These are phyloP conservation scores for Aspergillus vadensis DNA, from an alignment of 2,329 filamentous ascomycete genomes.

Conservation along the genomic window DNA sequence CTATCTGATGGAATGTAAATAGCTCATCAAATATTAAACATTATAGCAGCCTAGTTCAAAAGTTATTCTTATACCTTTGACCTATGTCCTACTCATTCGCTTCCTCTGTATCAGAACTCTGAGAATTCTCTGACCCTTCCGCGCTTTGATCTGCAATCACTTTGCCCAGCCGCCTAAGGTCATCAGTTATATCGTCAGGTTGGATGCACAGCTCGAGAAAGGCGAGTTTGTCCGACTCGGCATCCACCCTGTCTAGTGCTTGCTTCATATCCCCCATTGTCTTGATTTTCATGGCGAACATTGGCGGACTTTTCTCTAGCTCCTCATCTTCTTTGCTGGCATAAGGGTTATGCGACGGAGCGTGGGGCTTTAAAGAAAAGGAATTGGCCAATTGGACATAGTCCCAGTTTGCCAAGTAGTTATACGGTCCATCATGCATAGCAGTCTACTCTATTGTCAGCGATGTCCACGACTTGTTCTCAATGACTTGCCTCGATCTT, in stretches of 20 bases:
- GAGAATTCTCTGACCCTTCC: neutral
- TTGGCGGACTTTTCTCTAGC: neutral
- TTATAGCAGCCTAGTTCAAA: too few species aligned
- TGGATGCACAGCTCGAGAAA: slow-evolving; percentile 15
- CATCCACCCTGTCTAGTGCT: neutral
- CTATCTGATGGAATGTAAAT: too few species aligned
- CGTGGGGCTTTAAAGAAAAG: neutral
- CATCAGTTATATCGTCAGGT: slow-evolving; percentile 9
- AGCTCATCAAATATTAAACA: too few species aligned
- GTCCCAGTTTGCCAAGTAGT: slow-evolving; percentile 16
- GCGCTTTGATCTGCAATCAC: neutral
- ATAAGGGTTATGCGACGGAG: slow-evolving; percentile 3
- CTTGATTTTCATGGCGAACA: slow-evolving; percentile 9
- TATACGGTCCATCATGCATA: slow-evolving; percentile 14
- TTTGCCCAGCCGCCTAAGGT: slow-evolving; percentile 2
- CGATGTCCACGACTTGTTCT: too few species aligned
- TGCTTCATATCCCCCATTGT: neutral
- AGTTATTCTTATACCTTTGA: neutral
- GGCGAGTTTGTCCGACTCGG: slow-evolving; percentile 9
- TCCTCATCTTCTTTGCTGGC: neutral
- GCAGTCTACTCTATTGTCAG: neutral
- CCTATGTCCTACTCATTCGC: neutral
- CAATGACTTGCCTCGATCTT: slow-evolving; percentile 64
- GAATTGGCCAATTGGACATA: slow-evolving; percentile 11
- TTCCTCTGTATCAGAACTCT: too few species aligned